A percentile compares a stretch with the other conserved stretches of the same genome.
These are phyloP conservation scores for Mucor racemosus DNA, from an alignment of 371 early-diverging fungal genomes.

Conservation along the genomic window DNA sequence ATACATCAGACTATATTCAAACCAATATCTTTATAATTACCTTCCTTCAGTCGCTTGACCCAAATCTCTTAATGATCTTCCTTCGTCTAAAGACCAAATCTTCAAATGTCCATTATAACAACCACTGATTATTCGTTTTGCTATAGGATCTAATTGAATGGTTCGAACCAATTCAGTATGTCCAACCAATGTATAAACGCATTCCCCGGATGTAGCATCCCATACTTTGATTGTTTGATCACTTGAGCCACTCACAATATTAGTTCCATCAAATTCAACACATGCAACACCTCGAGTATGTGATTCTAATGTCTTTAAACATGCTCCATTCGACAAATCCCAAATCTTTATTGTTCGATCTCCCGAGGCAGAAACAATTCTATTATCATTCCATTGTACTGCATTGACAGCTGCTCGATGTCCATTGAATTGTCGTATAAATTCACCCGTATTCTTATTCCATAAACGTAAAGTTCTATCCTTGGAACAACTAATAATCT, in stretches of 20 bases:
- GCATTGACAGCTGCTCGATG: constrained; percentile 82
- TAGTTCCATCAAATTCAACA: constrained; percentile 92
- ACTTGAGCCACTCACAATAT: constrained; percentile 93
- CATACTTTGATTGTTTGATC: constrained; percentile 95
- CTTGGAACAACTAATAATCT: constrained; percentile 91
- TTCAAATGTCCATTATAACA: constrained; percentile 87
- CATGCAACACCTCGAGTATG: constrained; percentile 91
- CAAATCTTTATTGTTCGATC: constrained; percentile 84
- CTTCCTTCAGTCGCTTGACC: constrained; percentile 68
- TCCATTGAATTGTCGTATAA: constrained; percentile 72
- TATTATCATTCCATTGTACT: constrained; percentile 62
- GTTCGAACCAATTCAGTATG: constrained; percentile 85
- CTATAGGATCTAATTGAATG: constrained; percentile 49
- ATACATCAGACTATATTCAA: neutral
- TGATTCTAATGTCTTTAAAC: constrained; percentile 55
- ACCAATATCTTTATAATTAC: constrained; percentile 25
- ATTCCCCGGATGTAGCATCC: constrained; percentile 68
- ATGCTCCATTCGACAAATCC: constrained; percentile 67
- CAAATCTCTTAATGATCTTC: constrained; percentile 51
- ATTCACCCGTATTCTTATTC: constrained; percentile 65
- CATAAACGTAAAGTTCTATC: constrained; percentile 91
- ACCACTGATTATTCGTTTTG: constrained; percentile 74
- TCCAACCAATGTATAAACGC: constrained; percentile 54
- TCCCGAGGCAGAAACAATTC: constrained; percentile 79
- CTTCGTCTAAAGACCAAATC: constrained; percentile 77